These are phyloP conservation scores for Zymoseptoria tritici DNA, from an alignment of 2,329 filamentous ascomycete species.

Conservation along the genomic window DNA sequence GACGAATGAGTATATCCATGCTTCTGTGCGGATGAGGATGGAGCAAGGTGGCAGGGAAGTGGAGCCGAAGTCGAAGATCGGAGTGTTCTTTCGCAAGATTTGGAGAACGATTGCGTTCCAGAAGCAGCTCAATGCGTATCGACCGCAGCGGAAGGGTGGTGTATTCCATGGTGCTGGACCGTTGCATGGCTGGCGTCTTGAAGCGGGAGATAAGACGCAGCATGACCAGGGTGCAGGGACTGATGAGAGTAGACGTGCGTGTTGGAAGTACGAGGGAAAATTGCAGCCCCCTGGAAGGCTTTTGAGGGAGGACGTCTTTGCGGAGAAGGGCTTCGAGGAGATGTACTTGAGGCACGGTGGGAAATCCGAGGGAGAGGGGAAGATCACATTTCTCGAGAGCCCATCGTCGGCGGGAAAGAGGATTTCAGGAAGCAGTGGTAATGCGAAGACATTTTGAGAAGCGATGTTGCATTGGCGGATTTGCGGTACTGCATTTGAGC, in stretches of 20 bases:
- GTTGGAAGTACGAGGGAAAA: slow-evolving; percentile 22
- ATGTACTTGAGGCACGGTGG: slow-evolving; percentile 10
- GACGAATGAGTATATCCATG: slow-evolving; percentile 31
- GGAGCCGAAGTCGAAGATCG: slow-evolving; percentile 21
- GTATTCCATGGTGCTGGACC: slow-evolving; percentile 17
- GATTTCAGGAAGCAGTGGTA: background rate
- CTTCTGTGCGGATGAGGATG: slow-evolving; percentile 29
- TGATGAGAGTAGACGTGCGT: slow-evolving; percentile 14
- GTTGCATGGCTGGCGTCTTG: slow-evolving; percentile 26
- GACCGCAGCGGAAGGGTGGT: slow-evolving; percentile 16
- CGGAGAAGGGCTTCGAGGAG: slow-evolving; percentile 16
- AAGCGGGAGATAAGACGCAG: slow-evolving; percentile 21
- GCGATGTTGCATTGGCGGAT: background rate
- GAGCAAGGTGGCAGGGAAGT: slow-evolving; percentile 26
- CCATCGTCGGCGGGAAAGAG: background rate
- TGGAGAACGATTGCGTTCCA: slow-evolving; percentile 16
- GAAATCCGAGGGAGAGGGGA: background rate
- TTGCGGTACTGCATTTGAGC: background rate
- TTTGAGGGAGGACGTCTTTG: slow-evolving; percentile 22
- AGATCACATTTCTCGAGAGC: background rate
- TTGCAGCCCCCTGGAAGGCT: slow-evolving; percentile 2
- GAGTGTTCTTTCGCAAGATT: slow-evolving; percentile 10
- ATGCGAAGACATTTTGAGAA: background rate
- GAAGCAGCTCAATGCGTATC: slow-evolving; percentile 12
- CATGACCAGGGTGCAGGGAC: slow-evolving; percentile 15